Evolutionary conservation across 805 yeast genomes (phyloP), one percentile per base, ranked within the genome.

Genomic region (Debaryomyces hansenii): DNA sequence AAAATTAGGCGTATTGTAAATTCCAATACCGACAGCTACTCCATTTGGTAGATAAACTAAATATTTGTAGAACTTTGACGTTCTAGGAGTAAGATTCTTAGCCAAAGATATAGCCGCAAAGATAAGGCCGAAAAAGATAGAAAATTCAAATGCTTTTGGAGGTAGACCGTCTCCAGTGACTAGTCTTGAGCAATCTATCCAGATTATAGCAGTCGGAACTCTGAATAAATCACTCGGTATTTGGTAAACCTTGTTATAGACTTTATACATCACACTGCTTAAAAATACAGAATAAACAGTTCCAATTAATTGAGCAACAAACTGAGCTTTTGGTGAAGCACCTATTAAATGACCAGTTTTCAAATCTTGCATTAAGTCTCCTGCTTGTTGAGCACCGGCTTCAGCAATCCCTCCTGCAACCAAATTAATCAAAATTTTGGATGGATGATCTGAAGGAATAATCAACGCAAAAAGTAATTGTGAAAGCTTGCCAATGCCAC

Each of bases 311-410:
- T 94, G 98, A 0, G 97, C 98, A 16, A 82, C 61, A 56, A 94
- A 91, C 66, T 94, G 99, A 3, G 96, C 96, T 50, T 77, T 79
- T 14, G 97, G 97, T 0, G 96, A 87, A 0, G 98, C 97, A 12
- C 96, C 96, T 2, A 92, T 59, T 44, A 92, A 66, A 65, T 88
- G 92, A 0, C 98, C 98, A 0, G 99, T 91, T 63, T 94, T 94
- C 55, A 92, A 74, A 67, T 94, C 98, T 70, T 92, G 99, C 96
- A 94, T 88, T 60, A 92, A 74, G 67, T 92, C 99, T 27, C 99
- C 98, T 2, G 98, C 97, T 67, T 92, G 99, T 69, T 94, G 98
- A 2, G 99, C 97, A 7, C 98, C 98, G 0, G 98, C 97, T 69
- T 92, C 99, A 1, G 98, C 95, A 36, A 92, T 84, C 11, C 97